Conservation (phyloP, 73 alveolate species). For the Paraurostyla sp. region DNA sequence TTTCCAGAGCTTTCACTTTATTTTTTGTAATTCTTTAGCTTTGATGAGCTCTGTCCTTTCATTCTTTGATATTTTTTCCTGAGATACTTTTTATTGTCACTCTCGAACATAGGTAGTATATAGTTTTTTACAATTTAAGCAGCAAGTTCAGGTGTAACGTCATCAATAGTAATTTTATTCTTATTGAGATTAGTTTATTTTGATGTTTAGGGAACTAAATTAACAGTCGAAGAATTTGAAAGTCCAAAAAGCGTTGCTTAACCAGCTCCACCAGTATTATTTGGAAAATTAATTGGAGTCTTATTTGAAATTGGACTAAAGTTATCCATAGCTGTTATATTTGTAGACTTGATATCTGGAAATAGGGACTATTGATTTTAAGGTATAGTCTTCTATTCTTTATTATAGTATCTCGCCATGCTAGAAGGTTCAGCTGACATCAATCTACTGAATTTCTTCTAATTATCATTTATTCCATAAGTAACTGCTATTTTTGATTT, state of each 20-base stretch:
- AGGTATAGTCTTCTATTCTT: neutral
- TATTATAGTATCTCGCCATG: neutral
- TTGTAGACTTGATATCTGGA: conserved; percentile 25
- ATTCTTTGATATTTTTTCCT: conserved; percentile 22
- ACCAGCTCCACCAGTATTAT: neutral
- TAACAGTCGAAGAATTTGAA: neutral
- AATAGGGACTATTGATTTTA: neutral
- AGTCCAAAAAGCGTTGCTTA: neutral
- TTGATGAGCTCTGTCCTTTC: conserved; percentile 6
- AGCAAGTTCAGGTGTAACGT: conserved; percentile 78
- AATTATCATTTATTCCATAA: neutral
- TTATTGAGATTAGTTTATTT: neutral
- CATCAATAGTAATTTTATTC: conserved; percentile 8
- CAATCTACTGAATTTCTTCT: neutral
- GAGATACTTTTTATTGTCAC: conserved; percentile 55
- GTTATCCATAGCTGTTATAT: neutral
- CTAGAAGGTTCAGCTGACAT: conserved; percentile 46
- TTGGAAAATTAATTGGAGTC: neutral
- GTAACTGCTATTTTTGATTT: neutral
- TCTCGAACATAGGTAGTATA: conserved; percentile 82
- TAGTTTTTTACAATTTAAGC: conserved; percentile 77
- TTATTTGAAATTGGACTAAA: conserved; percentile 2
- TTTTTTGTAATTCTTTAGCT: neutral
- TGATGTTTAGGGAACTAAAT: neutral
- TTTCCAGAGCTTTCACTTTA: neutral